Evolutionary conservation across 805 yeast genomes (phyloP), one percentile per base, ranked within the genome.

Genomic region (Candida oleophila): DNA sequence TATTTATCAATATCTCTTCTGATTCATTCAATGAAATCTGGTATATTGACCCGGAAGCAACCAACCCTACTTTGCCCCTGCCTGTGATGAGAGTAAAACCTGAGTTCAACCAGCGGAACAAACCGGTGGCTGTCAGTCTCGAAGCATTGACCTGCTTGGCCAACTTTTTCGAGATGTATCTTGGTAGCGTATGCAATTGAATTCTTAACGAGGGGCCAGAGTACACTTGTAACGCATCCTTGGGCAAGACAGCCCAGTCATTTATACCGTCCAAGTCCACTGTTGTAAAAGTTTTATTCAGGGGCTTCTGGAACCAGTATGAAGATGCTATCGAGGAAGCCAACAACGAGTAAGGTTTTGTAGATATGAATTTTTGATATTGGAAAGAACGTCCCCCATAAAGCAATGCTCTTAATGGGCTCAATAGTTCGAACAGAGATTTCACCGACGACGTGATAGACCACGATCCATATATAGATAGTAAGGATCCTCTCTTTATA

Each of bases 221-320:
- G 51, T 72, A 81, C 0, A 73, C 76, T 41, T 80, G 81, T 19
- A 83, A 56, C 0, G 82, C 69, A 14, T 66, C 58, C 1, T 69
- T 64, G 38, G 76, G 68, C 40, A 83, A 66, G 3, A 83, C 47
- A 1, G 84, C 85, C 86, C 87, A 83, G 54, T 83, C 89, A 16
- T 61, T 60, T 0, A 78, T 65, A 2, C 89, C 89, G 51, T 83
- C 86, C 47, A 83, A 56, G 2, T 65, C 49, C 21, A 83, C 47
- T 37, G 63, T 67, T 8, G 72, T 74, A 50, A 80, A 73, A 2
- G 82, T 65, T 41, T 68, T 73, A 16, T 59, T 50, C 32, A 59
- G 63, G 39, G 47, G 55, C 44, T 38, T 51, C 32, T 38, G 38
- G 36, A 47, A 56, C 43, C 43, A 41, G 43, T 21, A 41, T 7